Conservation (phyloP, 495 filamentous ascomycete species). For the Neurospora sp. region DNA sequence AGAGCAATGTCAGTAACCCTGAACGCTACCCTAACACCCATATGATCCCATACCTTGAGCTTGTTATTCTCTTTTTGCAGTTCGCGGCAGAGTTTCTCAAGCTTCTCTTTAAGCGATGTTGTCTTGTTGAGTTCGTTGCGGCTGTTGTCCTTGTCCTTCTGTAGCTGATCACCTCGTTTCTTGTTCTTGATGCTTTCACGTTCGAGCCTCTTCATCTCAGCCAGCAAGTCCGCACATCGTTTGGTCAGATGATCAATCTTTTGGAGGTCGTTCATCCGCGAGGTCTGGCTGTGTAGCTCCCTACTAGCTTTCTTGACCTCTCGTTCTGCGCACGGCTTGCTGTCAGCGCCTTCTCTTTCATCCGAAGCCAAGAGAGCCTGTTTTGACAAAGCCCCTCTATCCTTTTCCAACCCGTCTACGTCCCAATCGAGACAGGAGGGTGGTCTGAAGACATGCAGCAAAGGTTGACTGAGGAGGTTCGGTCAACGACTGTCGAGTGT, state of each 20-base stretch:
- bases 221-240: conserved; percentile 80
- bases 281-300: conserved; percentile 71
- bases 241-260: conserved; percentile 83
- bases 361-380: neutral
- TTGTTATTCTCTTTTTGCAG: conserved; percentile 94
- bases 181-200: conserved; percentile 91
- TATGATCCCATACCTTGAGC: conserved; percentile 60
- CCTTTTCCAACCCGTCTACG: neutral
- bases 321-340: conserved; percentile 30
- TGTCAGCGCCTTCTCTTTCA: conserved; percentile 11
- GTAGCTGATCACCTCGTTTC: conserved; percentile 85
- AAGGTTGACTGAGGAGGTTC: neutral
- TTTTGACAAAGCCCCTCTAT: neutral
- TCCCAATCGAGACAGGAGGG: neutral
- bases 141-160: conserved; percentile 90
- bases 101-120: conserved; percentile 77
- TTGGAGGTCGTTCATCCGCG: conserved; percentile 59
- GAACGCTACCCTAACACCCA: neutral
- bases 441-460: neutral
- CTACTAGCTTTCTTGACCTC: conserved; percentile 87
- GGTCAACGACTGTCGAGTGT: neutral
- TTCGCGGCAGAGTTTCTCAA: conserved; percentile 90
- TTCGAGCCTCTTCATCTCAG: conserved; percentile 90
- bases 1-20: neutral
- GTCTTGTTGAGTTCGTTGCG: conserved; percentile 82